Evolutionary conservation across 345 rosid genomes (phyloP), one percentile per base, ranked within the genome.

Genomic region (Trapa bicornis): DNA sequence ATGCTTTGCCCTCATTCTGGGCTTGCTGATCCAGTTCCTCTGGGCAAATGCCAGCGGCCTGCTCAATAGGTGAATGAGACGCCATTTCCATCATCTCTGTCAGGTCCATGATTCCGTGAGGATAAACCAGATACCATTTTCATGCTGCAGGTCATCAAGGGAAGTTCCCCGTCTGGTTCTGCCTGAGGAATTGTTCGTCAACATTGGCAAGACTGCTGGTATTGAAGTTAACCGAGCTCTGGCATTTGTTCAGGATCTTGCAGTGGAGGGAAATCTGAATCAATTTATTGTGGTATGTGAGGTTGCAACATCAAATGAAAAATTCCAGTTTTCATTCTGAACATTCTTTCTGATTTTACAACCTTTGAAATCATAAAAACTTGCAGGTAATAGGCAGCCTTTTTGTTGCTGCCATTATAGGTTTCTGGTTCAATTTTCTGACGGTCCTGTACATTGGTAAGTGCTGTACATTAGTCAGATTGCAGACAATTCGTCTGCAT

Each of bases 391-490:
- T 74, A 15, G 67, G 61, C 60, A 82, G 91, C 81, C 81, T 94
- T 74, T 89, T 87, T 88, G 71, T 32, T 69, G 86, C 88, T 64
- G 95, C 96, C 37, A 74, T 91, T 12, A 75, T 91, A 36, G 97
- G 99, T 36, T 87, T 91, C 85, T 94, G 97, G 85, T 94, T 89
- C 87, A 89, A 89, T 70, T 87, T 94, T 73, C 79, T 94, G 57
- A 94, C 97, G 36, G 96, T 91, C 76, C 33, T 94, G 12, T 94
- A 94, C 58, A 69, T 86, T 64, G 96, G 99, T 94, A 70, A 86
- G 91, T 69, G 14, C 16, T 16, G 47, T 29, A 7, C 16, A 22
- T 42, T 39, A 9, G 22, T 1, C 36, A 16, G 8, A 16, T 17
- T 67, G 22, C 42, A 35, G 33, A 66, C 12, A 29, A 16, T 58